Base-by-base conservation (phyloP, 2,329 filamentous ascomycete genomes). In the Sphaerulina vaccinii region DNA sequence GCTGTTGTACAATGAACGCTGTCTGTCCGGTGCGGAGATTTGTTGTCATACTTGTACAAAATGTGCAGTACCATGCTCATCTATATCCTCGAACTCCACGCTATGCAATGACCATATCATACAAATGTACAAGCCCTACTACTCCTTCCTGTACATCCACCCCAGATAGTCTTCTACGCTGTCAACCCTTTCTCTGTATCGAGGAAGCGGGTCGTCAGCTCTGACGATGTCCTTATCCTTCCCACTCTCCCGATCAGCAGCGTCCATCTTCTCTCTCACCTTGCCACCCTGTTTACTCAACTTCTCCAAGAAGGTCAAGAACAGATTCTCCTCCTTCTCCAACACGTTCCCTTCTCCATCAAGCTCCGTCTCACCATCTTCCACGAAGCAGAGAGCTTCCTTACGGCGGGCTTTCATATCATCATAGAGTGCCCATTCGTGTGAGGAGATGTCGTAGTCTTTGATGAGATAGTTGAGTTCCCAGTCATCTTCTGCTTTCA, bases 381-480 rank as follows among this genome's bases (percentile, higher is more conserved):
- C 66, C 9, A 76, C 71, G 21, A 49, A 54, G 10, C 70, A 57
- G 29, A 83, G 65, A 0, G 72, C 70, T 23, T 73, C 73, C 39
- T 69, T 71, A 10, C 88, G 80, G 13, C 86, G 77, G 3, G 62
- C 68, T 65, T 83, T 81, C 52, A 82, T 74, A 13, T 76, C 72
- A 1, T 64, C 36, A 66, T 90, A 90, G 19, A 87, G 68, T 0
- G 50, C 69, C 54, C 68, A 69, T 8, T 74, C 71, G 0, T 67
- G 56, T 1, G 57, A 36, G 0, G 52, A 44, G 2, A 69, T 57
- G 0, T 70, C 46, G 1, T 90, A 73, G 58, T 91, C 86, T 39
- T 79, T 78, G 41, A 96, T 72, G 29, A 84, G 78, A 70, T 95
- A 96, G 61, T 93, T 83, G n/a, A 96, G 74, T 0, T 73, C 68